Conservation (phyloP, 2,329 filamentous ascomycete species). For the Fusarium ambrosium region DNA sequence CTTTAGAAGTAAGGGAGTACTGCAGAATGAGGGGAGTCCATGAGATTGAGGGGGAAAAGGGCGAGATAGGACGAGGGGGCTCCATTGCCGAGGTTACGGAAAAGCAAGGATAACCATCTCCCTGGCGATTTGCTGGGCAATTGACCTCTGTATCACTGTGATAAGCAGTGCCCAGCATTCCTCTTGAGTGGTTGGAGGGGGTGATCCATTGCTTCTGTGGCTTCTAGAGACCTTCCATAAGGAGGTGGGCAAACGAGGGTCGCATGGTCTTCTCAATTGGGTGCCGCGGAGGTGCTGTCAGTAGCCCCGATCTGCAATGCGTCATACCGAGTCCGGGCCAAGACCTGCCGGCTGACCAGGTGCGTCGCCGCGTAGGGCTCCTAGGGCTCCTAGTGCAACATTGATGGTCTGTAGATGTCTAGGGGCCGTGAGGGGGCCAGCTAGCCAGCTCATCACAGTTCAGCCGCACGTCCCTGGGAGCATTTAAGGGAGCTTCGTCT, state of each 20-base stretch:
- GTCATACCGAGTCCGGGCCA: slow-evolving; percentile 39
- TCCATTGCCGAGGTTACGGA: not conserved
- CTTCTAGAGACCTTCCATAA: slow-evolving; percentile 23
- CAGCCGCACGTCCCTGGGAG: slow-evolving; percentile 19
- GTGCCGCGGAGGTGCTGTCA: slow-evolving; percentile 25
- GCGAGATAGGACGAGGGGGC: not conserved
- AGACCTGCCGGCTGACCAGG: slow-evolving; percentile 38
- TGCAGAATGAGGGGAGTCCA: not conserved
- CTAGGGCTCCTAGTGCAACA: not conserved
- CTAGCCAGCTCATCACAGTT: slow-evolving; percentile 24
- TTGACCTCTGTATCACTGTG: slow-evolving; percentile 4
- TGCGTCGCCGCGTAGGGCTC: slow-evolving; percentile 37
- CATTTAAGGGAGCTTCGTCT: slow-evolving; percentile 35
- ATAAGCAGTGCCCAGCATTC: slow-evolving; percentile 9
- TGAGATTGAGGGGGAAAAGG: not conserved
- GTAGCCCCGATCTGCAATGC: slow-evolving; percentile 27
- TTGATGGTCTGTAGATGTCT: slow-evolving; percentile 15
- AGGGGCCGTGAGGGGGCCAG: slow-evolving; percentile 6
- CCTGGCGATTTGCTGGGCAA: not conserved
- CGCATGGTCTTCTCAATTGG: slow-evolving; percentile 23
- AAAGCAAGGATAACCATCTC: not conserved
- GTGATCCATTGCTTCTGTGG: slow-evolving; percentile 13
- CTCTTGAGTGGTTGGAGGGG: slow-evolving; percentile 9
- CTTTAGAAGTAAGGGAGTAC: slow-evolving; percentile 1
- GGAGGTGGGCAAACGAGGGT: slow-evolving; percentile 23